Evolutionary conservation across 176 grass and related monocot genomes (phyloP).

Genomic region (Otatea glauca): DNA sequence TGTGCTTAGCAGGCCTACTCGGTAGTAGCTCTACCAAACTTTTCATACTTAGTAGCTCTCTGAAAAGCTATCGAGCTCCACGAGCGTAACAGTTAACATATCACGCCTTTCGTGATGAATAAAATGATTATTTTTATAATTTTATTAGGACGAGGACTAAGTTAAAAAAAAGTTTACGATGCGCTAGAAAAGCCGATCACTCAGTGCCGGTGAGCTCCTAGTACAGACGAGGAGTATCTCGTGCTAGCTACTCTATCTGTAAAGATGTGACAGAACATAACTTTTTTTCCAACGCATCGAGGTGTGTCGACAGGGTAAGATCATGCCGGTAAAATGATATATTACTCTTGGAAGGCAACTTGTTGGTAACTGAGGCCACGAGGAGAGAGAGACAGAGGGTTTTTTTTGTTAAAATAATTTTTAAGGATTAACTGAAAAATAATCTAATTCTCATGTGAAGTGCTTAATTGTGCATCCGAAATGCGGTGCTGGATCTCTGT

Average conservation of each 20-base stretch:
- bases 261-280: neutral
- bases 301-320: neutral
- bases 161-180: too few species aligned
- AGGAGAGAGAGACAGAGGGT: too few species aligned
- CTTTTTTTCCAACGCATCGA: neutral
- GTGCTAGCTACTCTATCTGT: neutral
- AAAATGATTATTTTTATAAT: too few species aligned
- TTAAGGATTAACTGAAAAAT: neutral
- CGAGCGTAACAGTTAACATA: too few species aligned
- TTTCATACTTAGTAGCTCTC: too few species aligned
- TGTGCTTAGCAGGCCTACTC: too few species aligned
- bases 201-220: neutral
- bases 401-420: too few species aligned
- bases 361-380: neutral
- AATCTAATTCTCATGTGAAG: neutral
- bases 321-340: neutral
- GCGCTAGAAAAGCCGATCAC: too few species aligned
- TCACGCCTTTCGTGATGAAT: too few species aligned
- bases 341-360: neutral
- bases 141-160: too few species aligned
- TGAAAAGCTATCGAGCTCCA: too few species aligned
- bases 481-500: neutral
- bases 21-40: too few species aligned
- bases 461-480: neutral
- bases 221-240: neutral